phyloP scores from a whole-genome alignment of 805 yeast species.

The Saccharomycopsis schoenii region DNA sequence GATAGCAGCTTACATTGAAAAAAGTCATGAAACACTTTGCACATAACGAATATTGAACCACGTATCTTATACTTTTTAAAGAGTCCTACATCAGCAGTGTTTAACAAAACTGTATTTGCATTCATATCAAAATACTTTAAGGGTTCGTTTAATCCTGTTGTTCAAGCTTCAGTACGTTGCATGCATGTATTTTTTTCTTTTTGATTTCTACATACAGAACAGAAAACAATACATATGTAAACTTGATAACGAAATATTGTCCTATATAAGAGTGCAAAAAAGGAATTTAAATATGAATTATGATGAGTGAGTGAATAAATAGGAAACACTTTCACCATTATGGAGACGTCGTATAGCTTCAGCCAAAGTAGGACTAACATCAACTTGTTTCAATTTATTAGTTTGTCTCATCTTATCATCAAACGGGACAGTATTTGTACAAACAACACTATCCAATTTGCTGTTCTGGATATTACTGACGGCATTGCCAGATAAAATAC shows the following conservation, averaged over 20 bases:
- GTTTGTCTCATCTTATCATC: slow-evolving; percentile 50
- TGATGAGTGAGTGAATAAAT: slow-evolving; percentile 64
- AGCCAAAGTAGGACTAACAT: slow-evolving; percentile 64
- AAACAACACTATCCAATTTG: slow-evolving; percentile 57
- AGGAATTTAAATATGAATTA: not conserved
- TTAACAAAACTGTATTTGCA: too few relatives aligned
- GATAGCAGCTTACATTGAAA: not conserved
- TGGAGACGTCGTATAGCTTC: slow-evolving; percentile 80
- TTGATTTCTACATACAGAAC: too few relatives aligned
- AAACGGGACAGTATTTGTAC: slow-evolving; percentile 75
- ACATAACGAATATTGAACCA: not conserved
- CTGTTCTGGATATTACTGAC: slow-evolving; percentile 60
- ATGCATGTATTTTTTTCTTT: too few relatives aligned
- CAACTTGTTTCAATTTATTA: slow-evolving; percentile 57
- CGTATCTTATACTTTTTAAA: too few relatives aligned
- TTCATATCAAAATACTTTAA: too few relatives aligned
- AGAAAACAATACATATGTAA: too few relatives aligned
- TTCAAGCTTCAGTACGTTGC: too few relatives aligned
- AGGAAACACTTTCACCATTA: slow-evolving; percentile 79
- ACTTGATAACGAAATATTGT: too few relatives aligned
- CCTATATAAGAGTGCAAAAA: too few relatives aligned
- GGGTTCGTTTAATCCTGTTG: too few relatives aligned
- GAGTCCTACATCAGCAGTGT: too few relatives aligned
- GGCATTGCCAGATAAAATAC: slow-evolving; percentile 68
- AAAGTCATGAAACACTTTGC: not conserved